Evolutionary conservation across 2,329 filamentous ascomycete species (phyloP).

Genomic region (Teratosphaeriaceae sp.): DNA sequence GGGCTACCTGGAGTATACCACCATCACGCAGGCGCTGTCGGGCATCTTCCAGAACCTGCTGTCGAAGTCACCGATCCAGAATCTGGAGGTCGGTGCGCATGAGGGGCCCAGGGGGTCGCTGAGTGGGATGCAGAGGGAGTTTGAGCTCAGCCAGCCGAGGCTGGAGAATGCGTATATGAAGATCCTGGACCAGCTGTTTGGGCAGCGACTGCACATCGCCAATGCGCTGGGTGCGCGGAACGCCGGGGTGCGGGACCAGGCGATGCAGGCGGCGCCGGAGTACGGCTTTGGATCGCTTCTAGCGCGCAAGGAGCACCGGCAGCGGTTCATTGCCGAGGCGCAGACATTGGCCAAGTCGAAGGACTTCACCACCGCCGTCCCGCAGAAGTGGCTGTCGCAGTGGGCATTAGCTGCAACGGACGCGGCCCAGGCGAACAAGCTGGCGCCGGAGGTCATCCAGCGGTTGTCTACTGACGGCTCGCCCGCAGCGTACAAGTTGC

Average conservation of each 20-base stretch:
- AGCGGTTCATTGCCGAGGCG: constrained; percentile 71
- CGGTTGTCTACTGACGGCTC: constrained; percentile 83
- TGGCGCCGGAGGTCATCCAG: constrained; percentile 74
- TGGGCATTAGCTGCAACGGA: constrained; percentile 78
- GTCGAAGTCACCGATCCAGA: constrained; percentile 77
- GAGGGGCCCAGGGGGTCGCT: constrained; percentile 47
- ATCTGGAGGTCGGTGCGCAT: constrained; percentile 74
- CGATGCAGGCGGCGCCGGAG: constrained; percentile 77
- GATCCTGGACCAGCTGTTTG: constrained; percentile 89
- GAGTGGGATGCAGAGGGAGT: constrained; percentile 41
- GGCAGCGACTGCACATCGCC: constrained; percentile 71
- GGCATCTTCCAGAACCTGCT: constrained; percentile 87
- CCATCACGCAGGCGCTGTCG: constrained; percentile 76
- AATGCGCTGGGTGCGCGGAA: constrained; percentile 75
- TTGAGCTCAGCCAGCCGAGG: constrained; percentile 63
- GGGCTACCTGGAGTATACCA: constrained; percentile 76
- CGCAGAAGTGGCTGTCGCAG: constrained; percentile 71
- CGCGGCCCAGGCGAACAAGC: constrained; percentile 62
- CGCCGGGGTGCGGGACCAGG: constrained; percentile 66
- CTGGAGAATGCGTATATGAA: constrained; percentile 94
- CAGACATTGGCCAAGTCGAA: constrained; percentile 69
- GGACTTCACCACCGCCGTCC: constrained; percentile 69
- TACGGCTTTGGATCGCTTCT: constrained; percentile 92
- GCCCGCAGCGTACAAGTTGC: constrained; percentile 59
- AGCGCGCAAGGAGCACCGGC: constrained; percentile 78